Conservation (phyloP, 164 flowering plant genomes). For the Macadamia tetraphylla region DNA sequence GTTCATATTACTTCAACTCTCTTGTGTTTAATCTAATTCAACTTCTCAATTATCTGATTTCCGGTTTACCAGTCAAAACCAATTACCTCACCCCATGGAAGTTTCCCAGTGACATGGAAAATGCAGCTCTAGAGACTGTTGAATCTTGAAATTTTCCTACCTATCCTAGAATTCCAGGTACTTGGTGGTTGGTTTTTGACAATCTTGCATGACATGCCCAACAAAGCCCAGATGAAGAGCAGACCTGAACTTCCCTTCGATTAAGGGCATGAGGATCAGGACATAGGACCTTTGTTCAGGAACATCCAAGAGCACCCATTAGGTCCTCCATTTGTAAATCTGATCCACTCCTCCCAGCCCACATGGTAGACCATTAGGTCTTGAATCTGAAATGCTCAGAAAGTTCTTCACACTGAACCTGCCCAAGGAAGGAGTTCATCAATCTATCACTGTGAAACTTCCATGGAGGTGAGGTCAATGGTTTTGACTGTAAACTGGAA, state of each 20-base stretch:
- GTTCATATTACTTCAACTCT: too few species aligned
- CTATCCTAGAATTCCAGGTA: too few species aligned
- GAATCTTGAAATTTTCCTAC: too few species aligned
- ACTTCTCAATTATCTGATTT: too few species aligned
- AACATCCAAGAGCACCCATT: constrained; percentile 65
- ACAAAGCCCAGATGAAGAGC: constrained; percentile 57
- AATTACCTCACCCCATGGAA: too few species aligned
- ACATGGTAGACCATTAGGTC: constrained; percentile 88
- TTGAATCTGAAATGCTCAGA: constrained; percentile 70
- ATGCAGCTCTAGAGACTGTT: too few species aligned
- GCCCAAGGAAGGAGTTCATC: constrained; percentile 49
- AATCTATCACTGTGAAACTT: constrained; percentile 18
- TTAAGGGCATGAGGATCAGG: constrained; percentile 43
- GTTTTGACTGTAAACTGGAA: too few species aligned
- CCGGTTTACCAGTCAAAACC: too few species aligned
- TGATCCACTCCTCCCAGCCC: constrained; percentile 73
- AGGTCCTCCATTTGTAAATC: constrained; percentile 76
- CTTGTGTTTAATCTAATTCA: too few species aligned
- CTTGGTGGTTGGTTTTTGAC: too few species aligned
- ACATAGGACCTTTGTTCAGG: constrained; percentile 64
- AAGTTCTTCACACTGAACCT: constrained; percentile 48
- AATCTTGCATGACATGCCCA: constrained; percentile 36
- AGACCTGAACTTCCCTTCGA: constrained; percentile 62
- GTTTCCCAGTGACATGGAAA: too few species aligned
- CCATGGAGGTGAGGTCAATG: too few species aligned